Evolutionary conservation across 179 eudicot genomes (phyloP).

Genomic region (Patellifolia procumbens): DNA sequence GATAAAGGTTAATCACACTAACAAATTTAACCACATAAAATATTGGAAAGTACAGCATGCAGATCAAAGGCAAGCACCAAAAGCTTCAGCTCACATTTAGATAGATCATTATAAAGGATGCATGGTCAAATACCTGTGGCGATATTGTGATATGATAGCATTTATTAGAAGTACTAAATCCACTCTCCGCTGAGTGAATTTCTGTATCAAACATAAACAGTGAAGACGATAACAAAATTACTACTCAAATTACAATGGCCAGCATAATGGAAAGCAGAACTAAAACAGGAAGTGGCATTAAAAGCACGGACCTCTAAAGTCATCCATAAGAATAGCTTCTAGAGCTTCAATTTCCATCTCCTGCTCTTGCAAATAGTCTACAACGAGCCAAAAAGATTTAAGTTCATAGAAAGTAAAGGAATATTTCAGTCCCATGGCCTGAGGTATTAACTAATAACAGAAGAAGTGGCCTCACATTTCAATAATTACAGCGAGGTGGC

Average conservation of each 20-base stretch:
- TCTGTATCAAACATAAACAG: slow-evolving; percentile 46
- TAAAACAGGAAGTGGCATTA: background rate
- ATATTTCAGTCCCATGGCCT: background rate
- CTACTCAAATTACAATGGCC: background rate
- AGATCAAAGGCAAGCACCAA: slow-evolving; percentile 1
- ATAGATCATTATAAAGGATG: background rate
- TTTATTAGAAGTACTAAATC: slow-evolving; percentile 76
- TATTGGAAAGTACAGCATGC: background rate
- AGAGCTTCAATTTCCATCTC: slow-evolving; percentile 96
- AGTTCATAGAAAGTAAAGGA: background rate
- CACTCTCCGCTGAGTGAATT: slow-evolving; percentile 90
- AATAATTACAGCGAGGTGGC: no score
- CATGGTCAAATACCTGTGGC: slow-evolving; percentile 57
- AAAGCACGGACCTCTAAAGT: slow-evolving; percentile 60
- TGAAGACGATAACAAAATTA: background rate
- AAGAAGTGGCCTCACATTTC: no score
- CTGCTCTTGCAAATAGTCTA: slow-evolving; percentile 82
- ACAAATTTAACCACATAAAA: background rate
- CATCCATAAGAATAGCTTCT: slow-evolving; percentile 84
- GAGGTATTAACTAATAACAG: no score
- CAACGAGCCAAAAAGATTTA: slow-evolving; percentile 3
- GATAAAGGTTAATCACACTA: background rate
- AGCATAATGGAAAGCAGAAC: background rate
- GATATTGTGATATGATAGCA: slow-evolving; percentile 72
- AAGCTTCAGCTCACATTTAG: background rate